Percentiles rank a stretch among this genome's conserved stretches.
phyloP scores from a whole-genome alignment of 2,329 filamentous ascomycete species.

The Ilyonectria destructans region DNA sequence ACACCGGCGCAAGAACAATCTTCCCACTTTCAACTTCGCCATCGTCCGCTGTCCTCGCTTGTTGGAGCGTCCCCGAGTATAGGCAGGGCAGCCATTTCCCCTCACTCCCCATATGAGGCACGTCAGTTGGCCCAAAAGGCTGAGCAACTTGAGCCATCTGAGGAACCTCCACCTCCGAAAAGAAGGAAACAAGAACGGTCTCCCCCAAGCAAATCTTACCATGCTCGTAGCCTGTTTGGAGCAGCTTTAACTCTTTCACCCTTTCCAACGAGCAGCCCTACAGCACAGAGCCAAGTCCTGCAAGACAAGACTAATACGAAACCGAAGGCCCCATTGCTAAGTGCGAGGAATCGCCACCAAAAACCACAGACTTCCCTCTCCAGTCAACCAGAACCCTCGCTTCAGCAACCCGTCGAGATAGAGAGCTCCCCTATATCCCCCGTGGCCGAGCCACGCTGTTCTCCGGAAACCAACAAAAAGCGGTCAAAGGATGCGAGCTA shows the following conservation, averaged over 20 bases:
- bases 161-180: slow-evolving; percentile 47
- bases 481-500: background rate
- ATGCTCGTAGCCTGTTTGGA: slow-evolving; percentile 56
- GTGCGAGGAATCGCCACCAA: background rate
- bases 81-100: slow-evolving; percentile 54
- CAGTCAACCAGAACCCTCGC: background rate
- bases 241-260: slow-evolving; percentile 53
- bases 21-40: slow-evolving; percentile 57
- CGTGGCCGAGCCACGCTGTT: background rate
- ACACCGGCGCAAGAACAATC: slow-evolving; percentile 42
- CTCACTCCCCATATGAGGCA: slow-evolving; percentile 54
- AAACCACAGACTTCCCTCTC: background rate
- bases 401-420: background rate
- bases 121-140: slow-evolving; percentile 44
- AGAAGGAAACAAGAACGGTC: slow-evolving; percentile 50
- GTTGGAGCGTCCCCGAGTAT: slow-evolving; percentile 52
- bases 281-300: slow-evolving; percentile 36
- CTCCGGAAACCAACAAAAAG: background rate
- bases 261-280: slow-evolving; percentile 34
- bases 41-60: slow-evolving; percentile 61
- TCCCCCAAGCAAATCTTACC: slow-evolving; percentile 53
- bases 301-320: slow-evolving; percentile 43
- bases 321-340: slow-evolving; percentile 1
- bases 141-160: slow-evolving; percentile 34
- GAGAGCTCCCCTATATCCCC: background rate